Conservation (phyloP, 768 basidiomycete genomes). For the Pulveroboletus sp. region DNA sequence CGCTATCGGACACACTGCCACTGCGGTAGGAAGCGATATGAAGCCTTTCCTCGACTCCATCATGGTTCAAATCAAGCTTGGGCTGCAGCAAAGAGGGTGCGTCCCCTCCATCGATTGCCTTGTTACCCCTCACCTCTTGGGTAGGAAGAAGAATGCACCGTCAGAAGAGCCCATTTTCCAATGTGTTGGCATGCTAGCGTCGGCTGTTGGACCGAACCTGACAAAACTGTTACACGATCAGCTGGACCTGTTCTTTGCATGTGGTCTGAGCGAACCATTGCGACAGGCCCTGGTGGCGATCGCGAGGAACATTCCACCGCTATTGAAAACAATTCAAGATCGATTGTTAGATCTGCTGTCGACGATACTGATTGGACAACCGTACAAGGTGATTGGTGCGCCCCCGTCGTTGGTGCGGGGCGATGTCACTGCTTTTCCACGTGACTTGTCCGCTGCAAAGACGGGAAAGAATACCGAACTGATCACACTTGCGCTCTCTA, state of each 20-base stretch:
- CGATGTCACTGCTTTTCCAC: slow-evolving; percentile 44
- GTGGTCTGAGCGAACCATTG: slow-evolving; percentile 86
- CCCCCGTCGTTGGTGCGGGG: slow-evolving; percentile 57
- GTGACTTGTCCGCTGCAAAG: slow-evolving; percentile 51
- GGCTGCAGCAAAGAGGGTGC: slow-evolving; percentile 84
- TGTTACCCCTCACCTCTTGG: not conserved
- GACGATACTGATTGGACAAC: slow-evolving; percentile 70
- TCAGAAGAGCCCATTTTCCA: slow-evolving; percentile 96
- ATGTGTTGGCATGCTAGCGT: slow-evolving; percentile 94
- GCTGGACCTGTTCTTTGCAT: slow-evolving; percentile 93
- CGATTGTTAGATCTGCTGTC: slow-evolving; percentile 86
- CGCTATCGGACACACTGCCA: slow-evolving; percentile 93
- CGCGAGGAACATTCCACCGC: slow-evolving; percentile 80
- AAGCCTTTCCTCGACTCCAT: slow-evolving; percentile 91
- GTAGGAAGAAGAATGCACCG: slow-evolving; percentile 82
- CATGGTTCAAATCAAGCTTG: slow-evolving; percentile 83
- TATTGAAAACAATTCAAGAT: slow-evolving; percentile 92
- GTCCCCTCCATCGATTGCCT: slow-evolving; percentile 11
- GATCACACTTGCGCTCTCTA: slow-evolving; percentile 78
- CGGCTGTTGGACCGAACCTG: slow-evolving; percentile 91
- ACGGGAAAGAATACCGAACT: slow-evolving; percentile 61
- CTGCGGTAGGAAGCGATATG: slow-evolving; percentile 90
- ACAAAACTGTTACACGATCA: slow-evolving; percentile 96
- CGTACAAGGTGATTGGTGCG: slow-evolving; percentile 85
- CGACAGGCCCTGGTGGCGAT: slow-evolving; percentile 81